Conservation (phyloP, 2,329 filamentous ascomycete species). For the Pseudocercospora eumusae region DNA sequence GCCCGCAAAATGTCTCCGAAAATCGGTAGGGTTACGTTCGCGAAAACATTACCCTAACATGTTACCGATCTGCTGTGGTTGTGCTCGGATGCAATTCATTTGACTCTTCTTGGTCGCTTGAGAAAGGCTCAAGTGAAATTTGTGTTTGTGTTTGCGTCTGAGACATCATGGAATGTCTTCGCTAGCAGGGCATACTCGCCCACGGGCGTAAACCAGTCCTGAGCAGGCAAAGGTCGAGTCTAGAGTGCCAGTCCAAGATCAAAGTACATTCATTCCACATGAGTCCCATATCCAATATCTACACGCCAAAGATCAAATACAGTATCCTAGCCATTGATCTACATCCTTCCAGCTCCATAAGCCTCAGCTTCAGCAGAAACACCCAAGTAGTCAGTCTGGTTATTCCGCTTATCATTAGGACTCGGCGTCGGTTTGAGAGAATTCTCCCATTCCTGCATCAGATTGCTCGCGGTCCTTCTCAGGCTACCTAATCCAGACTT, state of each 20-base stretch:
- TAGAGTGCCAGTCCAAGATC: background rate
- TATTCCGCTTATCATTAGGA: constrained; percentile 32
- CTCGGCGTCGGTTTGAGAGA: constrained; percentile 54
- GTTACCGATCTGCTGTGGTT: background rate
- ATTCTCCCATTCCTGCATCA: constrained; percentile 92
- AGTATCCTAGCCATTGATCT: background rate
- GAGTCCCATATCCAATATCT: constrained; percentile 1
- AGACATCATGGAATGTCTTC: no score
- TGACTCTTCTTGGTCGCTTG: background rate
- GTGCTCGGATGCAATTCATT: background rate
- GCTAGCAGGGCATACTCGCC: no score
- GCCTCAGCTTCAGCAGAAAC: constrained; percentile 32
- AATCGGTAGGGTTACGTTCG: background rate
- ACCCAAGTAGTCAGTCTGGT: constrained; percentile 34
- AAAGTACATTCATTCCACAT: constrained; percentile 5
- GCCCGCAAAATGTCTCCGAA: background rate
- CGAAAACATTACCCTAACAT: background rate
- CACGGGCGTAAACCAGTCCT: no score
- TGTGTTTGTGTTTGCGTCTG: background rate
- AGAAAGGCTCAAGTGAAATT: background rate
- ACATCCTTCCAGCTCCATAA: constrained; percentile 19
- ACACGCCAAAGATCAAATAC: background rate
- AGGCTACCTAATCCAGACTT: constrained; percentile 69
- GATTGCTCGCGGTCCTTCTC: constrained; percentile 76
- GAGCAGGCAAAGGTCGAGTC: no score